A percentile compares a stretch with the other conserved stretches of the same genome.
These are phyloP conservation scores for Pisolithus sp. DNA, from an alignment of 768 basidiomycete genomes.

Conservation along the genomic window DNA sequence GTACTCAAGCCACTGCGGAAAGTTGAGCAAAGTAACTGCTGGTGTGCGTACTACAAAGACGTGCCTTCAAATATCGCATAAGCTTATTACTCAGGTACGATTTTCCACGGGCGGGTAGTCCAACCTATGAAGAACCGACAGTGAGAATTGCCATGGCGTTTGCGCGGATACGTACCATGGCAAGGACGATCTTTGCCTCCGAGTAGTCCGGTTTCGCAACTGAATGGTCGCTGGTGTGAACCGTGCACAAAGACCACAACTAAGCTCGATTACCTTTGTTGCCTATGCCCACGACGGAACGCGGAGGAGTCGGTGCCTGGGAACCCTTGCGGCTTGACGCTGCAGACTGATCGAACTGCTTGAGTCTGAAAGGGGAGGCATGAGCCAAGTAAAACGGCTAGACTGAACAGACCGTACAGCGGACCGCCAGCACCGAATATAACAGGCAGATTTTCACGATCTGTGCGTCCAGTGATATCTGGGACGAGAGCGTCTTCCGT, in stretches of 20 bases:
- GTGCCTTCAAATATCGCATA: slow-evolving; percentile 88
- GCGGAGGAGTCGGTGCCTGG: slow-evolving; percentile 70
- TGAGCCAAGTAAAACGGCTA: slow-evolving; percentile 1
- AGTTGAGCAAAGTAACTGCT: slow-evolving; percentile 2
- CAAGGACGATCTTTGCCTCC: slow-evolving; percentile 96
- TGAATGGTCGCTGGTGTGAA: slow-evolving; percentile 22
- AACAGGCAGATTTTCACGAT: slow-evolving; percentile 38
- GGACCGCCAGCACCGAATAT: slow-evolving; percentile 70
- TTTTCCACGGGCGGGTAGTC: slow-evolving; percentile 95
- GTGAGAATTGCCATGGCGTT: background rate
- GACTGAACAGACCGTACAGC: slow-evolving; percentile 40
- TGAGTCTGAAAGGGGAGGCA: slow-evolving; percentile 44
- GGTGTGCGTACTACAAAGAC: slow-evolving; percentile 13
- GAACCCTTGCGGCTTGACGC: slow-evolving; percentile 65
- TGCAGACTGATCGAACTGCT: slow-evolving; percentile 72
- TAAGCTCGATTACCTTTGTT: slow-evolving; percentile 56
- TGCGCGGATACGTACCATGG: slow-evolving; percentile 63
- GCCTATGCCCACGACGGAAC: slow-evolving; percentile 83
- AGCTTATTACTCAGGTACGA: slow-evolving; percentile 98
- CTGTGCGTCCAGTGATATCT: slow-evolving; percentile 10
- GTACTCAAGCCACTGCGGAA: slow-evolving; percentile 90
- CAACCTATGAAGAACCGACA: slow-evolving; percentile 52
- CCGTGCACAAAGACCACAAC: background rate
- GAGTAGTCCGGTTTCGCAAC: slow-evolving; percentile 98
- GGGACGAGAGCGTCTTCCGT: slow-evolving; percentile 6